Conservation (phyloP, 768 basidiomycete species). For the Hydnomerulius pinastri region DNA sequence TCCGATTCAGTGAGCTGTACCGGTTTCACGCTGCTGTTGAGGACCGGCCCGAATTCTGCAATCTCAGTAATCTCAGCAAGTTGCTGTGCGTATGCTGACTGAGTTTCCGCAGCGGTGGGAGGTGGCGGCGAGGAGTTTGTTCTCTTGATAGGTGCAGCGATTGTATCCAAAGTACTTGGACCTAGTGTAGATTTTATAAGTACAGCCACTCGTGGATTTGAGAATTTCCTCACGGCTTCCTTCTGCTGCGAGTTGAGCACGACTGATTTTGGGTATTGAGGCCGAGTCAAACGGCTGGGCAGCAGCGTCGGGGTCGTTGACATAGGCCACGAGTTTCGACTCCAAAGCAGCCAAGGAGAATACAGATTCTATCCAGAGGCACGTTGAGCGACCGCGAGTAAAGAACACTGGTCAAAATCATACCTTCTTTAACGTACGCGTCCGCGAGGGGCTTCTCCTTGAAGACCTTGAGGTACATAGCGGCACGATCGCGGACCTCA, state of each 20-base stretch:
- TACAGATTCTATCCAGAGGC: conserved; percentile 72
- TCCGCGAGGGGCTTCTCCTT: conserved; percentile 79
- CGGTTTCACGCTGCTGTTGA: conserved; percentile 82
- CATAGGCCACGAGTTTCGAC: conserved; percentile 89
- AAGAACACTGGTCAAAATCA: conserved; percentile 14
- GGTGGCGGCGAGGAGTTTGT: conserved; percentile 63
- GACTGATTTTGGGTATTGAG: conserved; percentile 91
- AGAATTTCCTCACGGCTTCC: conserved; percentile 64
- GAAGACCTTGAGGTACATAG: conserved; percentile 87
- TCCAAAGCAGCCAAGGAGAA: conserved; percentile 91
- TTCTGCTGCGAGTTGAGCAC: conserved; percentile 88
- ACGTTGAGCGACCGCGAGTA: background rate
- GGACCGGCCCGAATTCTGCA: conserved; percentile 77
- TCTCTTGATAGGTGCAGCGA: conserved; percentile 68
- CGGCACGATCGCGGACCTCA: conserved; percentile 97
- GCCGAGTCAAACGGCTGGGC: conserved; percentile 81
- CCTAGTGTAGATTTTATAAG: conserved; percentile 44
- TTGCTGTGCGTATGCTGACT: conserved; percentile 85
- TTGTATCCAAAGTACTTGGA: conserved; percentile 84
- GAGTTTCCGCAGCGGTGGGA: conserved; percentile 83
- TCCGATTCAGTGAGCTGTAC: conserved; percentile 91
- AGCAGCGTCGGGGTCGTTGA: conserved; percentile 76
- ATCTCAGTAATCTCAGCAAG: conserved; percentile 87
- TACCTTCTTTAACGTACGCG: conserved; percentile 91
- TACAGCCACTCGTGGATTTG: conserved; percentile 5